Conservation (phyloP, 1,284 basidiomycete genomes). For the Rhodotorula sp. region DNA sequence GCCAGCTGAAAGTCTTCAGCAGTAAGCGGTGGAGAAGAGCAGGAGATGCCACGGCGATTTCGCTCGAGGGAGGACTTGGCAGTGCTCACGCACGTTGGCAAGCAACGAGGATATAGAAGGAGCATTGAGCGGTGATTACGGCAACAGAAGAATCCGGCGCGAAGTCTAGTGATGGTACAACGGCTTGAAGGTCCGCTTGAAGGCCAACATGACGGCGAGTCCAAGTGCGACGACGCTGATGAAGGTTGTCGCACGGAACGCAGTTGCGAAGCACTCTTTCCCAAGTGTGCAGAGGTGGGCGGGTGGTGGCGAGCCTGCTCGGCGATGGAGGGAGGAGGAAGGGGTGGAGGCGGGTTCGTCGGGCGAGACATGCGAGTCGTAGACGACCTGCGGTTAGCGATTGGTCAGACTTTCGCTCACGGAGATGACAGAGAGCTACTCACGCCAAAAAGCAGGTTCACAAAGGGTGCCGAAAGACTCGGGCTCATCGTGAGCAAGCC, state of each 20-base stretch:
- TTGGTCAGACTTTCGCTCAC: background rate
- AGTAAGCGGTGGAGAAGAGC: no score
- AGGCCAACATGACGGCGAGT: slow-evolving; percentile 8
- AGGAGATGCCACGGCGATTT: no score
- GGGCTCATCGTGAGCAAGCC: slow-evolving; percentile 21
- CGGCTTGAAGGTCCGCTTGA: slow-evolving; percentile 15
- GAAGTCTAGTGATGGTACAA: slow-evolving; percentile 3
- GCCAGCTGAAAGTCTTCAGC: no score
- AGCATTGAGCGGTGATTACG: background rate
- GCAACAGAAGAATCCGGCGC: background rate
- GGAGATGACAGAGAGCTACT: background rate
- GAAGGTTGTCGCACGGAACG: slow-evolving; percentile 24
- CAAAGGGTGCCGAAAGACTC: slow-evolving; percentile 18
- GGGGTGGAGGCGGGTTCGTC: background rate
- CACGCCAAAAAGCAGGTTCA: slow-evolving; percentile 26
- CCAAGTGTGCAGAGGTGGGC: slow-evolving; percentile 23
- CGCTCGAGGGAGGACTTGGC: no score
- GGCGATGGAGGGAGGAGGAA: background rate
- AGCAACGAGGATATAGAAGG: no score
- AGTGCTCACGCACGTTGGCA: no score
- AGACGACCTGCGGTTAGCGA: slow-evolving; percentile 6
- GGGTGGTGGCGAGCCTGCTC: background rate
- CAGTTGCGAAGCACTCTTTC: slow-evolving; percentile 19
- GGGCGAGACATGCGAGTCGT: slow-evolving; percentile 22
- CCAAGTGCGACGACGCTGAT: slow-evolving; percentile 21